Evolutionary conservation across 2,329 filamentous ascomycete genomes (phyloP), one percentile per base, ranked within the genome.

Genomic region (Cladobotryum mycophilum): DNA sequence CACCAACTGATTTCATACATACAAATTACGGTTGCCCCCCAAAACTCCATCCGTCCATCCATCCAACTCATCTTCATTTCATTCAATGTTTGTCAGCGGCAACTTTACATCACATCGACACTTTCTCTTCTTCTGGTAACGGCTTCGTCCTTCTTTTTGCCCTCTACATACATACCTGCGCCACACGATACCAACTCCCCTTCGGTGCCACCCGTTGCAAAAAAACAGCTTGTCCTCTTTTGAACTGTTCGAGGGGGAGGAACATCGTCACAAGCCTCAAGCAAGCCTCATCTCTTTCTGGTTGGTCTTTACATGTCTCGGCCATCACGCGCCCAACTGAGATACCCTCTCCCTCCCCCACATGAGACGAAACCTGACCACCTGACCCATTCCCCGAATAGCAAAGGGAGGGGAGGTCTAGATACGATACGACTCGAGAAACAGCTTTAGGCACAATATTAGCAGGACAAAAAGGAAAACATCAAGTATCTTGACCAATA

Each of bases 241-340:
- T 12, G 25, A 44, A 44, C 41, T 17, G 8, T 30, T 5, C 20
- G n/a, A 20, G 33, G 25, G 25, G 9, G 25, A 30, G 15, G 3
- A 20, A 20, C 41, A 33, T 18, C 25, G 35, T 50, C 42, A 45
- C 48, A 42, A 50, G 48, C 43, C 48, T 51, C 36, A 41, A 2
- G 6, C 18, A 33, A 37, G 14, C 47, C 9, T n/a, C 17, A 30
- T 9, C 30, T 18, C 40, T 37, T 40, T 44, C 47, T 47, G 45
- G 41, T 47, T 45, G 34, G 43, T 50, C 41, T 47, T 40, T 45
- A 25, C 45, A 52, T 57, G 58, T 58, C 57, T 55, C 55, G 52
- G 54, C 46, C 45, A 41, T 53, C 20, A 54, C 53, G 50, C 56
- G 50, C 47, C 58, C 48, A 51, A 30, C 53, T 52, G 53, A 56